phyloP scores from a whole-genome alignment of 306 rosid species.

The Gastrolobium villosum region DNA sequence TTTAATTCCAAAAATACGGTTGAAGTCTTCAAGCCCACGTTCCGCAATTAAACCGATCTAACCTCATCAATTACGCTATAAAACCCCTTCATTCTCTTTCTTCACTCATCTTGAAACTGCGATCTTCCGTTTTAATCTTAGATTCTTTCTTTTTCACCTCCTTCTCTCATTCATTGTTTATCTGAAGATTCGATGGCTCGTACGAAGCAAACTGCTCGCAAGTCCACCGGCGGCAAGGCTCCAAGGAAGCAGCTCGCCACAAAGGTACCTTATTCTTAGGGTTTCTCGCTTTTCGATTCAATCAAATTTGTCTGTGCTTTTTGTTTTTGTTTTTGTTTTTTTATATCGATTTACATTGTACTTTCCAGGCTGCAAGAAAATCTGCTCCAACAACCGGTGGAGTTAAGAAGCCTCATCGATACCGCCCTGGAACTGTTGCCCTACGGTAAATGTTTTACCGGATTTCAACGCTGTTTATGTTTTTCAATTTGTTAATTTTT shows the following conservation, averaged over 20 bases:
- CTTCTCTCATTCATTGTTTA: neutral
- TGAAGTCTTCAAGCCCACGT: slow-evolving; percentile 3
- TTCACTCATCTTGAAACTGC: neutral
- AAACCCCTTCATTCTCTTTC: neutral
- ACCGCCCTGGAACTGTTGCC: too few species aligned
- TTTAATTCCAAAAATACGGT: neutral
- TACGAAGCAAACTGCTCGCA: slow-evolving; percentile 61
- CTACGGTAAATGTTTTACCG: slow-evolving; percentile 45
- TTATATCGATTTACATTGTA: too few species aligned
- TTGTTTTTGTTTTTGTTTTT: neutral
- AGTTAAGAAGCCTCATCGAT: slow-evolving; percentile 47
- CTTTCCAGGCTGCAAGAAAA: slow-evolving; percentile 59
- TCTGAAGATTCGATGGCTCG: slow-evolving; percentile 59
- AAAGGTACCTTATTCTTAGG: slow-evolving; percentile 45
- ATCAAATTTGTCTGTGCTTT: neutral
- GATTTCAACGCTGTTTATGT: neutral
- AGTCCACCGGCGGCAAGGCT: too few species aligned
- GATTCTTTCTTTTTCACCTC: neutral
- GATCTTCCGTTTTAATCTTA: neutral
- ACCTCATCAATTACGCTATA: neutral
- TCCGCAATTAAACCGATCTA: slow-evolving; percentile 25
- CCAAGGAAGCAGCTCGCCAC: slow-evolving; percentile 65
- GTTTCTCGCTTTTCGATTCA: neutral
- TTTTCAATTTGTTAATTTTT: neutral
- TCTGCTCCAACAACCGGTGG: slow-evolving; percentile 66